Conservation (phyloP, 1,139 yeast species). For the Yamadazyma spencermartinsiae region DNA sequence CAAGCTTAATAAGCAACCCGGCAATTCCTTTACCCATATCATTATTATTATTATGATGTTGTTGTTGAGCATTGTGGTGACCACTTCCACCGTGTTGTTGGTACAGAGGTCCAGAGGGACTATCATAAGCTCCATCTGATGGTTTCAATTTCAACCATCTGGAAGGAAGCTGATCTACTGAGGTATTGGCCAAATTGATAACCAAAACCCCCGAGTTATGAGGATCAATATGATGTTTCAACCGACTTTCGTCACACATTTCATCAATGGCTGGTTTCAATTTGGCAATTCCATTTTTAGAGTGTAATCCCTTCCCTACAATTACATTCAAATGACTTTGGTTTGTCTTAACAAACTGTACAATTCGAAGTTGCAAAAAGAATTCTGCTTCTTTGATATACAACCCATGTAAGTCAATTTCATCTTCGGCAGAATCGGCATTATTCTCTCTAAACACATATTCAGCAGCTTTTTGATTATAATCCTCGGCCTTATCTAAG, state of each 20-base stretch:
- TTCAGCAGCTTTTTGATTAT: conserved; percentile 82
- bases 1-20: conserved; percentile 30
- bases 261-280: conserved; percentile 86
- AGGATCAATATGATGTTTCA: conserved; percentile 61
- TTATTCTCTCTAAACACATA: conserved; percentile 89
- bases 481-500: conserved; percentile 60
- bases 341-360: conserved; percentile 59
- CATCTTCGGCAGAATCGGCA: conserved; percentile 78
- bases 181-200: conserved; percentile 53
- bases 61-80: conserved; percentile 30
- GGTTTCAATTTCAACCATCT: conserved; percentile 40
- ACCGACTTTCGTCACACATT: conserved; percentile 64
- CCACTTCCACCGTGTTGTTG: conserved; percentile 28
- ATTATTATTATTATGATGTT: conserved; percentile 21
- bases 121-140: conserved; percentile 14
- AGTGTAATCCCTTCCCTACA: conserved; percentile 94
- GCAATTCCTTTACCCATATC: conserved; percentile 27
- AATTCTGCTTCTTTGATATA: conserved; percentile 86
- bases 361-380: conserved; percentile 70
- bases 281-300: conserved; percentile 79
- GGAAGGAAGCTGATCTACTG: conserved; percentile 48
- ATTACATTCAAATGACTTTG: conserved; percentile 66
- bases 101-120: conserved; percentile 22
- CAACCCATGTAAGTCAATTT: conserved; percentile 91
- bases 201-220: conserved; percentile 80